phyloP scores from a whole-genome alignment of 176 grass and related monocot genomes.

The Zea luxurians region DNA sequence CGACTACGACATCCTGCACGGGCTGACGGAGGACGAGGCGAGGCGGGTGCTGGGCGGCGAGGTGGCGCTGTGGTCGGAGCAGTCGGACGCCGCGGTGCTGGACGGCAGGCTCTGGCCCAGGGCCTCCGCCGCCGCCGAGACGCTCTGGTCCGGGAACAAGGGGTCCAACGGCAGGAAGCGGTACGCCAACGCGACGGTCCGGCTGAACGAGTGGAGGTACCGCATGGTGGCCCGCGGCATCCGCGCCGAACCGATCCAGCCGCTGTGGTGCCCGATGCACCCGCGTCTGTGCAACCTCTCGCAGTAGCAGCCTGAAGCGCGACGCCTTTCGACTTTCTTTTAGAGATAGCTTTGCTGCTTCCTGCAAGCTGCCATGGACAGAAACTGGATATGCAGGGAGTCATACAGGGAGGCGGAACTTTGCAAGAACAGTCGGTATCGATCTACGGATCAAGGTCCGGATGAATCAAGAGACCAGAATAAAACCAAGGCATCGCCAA shows the following conservation, averaged over 20 bases:
- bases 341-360: background rate
- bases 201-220: conserved; percentile 76
- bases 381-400: background rate
- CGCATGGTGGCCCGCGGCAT: conserved; percentile 85
- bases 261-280: conserved; percentile 70
- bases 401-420: background rate
- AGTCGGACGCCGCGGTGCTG: conserved; percentile 67
- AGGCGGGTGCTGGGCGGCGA: conserved; percentile 71
- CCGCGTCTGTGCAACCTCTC: conserved; percentile 79
- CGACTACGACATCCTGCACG: conserved; percentile 95
- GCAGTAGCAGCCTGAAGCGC: conserved; percentile 36
- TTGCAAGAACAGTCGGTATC: background rate
- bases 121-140: conserved; percentile 69
- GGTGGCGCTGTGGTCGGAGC: conserved; percentile 96
- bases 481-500: conserved; percentile 4
- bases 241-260: conserved; percentile 82
- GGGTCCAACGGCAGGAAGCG: conserved; percentile 64
- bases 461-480: background rate
- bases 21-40: conserved; percentile 68
- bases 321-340: background rate
- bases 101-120: conserved; percentile 82
- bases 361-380: background rate
- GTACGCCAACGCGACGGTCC: conserved; percentile 64
- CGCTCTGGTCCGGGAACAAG: conserved; percentile 90
- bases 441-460: background rate